These are phyloP conservation scores for Cercospora nicotianae DNA, from an alignment of 2,329 filamentous ascomycete genomes.

Conservation along the genomic window DNA sequence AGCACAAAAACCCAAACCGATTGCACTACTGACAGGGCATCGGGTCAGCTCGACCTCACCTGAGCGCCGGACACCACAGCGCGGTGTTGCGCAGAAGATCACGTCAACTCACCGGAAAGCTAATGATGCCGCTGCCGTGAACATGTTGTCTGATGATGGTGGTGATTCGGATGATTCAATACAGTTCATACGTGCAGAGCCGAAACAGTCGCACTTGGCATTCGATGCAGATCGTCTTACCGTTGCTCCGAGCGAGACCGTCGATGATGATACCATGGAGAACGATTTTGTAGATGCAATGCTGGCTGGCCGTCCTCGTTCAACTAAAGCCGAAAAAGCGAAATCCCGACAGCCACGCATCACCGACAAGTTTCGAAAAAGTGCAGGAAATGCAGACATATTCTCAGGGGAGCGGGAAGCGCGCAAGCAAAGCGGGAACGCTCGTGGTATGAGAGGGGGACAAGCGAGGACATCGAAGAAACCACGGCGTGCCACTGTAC, in stretches of 20 bases:
- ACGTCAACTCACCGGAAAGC: not conserved
- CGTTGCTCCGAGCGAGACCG: slow-evolving; percentile 13
- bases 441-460: not conserved
- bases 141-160: slow-evolving; percentile 37
- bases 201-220: slow-evolving; percentile 20
- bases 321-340: slow-evolving; percentile 20
- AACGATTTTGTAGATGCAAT: slow-evolving; percentile 48
- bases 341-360: slow-evolving; percentile 43
- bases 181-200: not conserved
- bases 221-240: slow-evolving; percentile 9
- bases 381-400: slow-evolving; percentile 5
- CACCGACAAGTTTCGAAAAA: slow-evolving; percentile 37
- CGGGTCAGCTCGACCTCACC: slow-evolving; percentile 23
- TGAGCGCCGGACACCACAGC: slow-evolving; percentile 25
- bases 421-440: not conserved
- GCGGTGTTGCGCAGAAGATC: slow-evolving; percentile 33
- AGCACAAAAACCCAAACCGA: slow-evolving; percentile 21
- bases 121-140: not conserved
- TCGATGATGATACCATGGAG: slow-evolving; percentile 46
- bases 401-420: slow-evolving; percentile 29
- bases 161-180: slow-evolving; percentile 21
- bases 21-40: slow-evolving; percentile 1
- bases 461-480: not conserved
- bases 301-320: slow-evolving; percentile 32
- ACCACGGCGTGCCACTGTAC: not conserved